phyloP scores from a whole-genome alignment of 75 land plant genomes.

The Isoetes taiwanensis region DNA sequence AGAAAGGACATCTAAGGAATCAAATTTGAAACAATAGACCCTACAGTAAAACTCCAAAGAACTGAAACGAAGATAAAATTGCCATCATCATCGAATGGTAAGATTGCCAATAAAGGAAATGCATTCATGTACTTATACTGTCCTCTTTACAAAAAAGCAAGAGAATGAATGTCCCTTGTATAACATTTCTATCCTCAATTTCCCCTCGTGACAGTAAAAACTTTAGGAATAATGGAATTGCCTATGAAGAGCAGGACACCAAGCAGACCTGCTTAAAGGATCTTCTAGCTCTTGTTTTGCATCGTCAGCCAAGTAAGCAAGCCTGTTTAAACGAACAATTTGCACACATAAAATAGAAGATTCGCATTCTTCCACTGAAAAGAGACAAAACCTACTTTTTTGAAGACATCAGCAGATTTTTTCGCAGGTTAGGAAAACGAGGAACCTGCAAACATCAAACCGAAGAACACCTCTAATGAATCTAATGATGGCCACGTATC shows the following conservation, averaged over 20 bases:
- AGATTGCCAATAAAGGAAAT: too few relatives aligned
- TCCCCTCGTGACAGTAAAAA: too few relatives aligned
- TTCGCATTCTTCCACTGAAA: background rate
- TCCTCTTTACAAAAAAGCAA: too few relatives aligned
- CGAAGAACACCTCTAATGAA: background rate
- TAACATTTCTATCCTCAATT: too few relatives aligned
- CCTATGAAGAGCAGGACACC: too few relatives aligned
- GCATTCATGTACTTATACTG: too few relatives aligned
- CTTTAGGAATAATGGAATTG: too few relatives aligned
- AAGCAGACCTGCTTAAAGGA: slow-evolving; percentile 84
- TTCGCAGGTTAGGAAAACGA: slow-evolving; percentile 24
- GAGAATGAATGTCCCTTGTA: too few relatives aligned
- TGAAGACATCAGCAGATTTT: slow-evolving; percentile 49
- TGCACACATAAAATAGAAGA: background rate
- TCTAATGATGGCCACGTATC: background rate
- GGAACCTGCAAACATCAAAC: background rate
- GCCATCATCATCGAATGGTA: too few relatives aligned
- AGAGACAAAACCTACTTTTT: slow-evolving; percentile 34
- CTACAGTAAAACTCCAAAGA: too few relatives aligned
- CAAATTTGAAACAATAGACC: background rate
- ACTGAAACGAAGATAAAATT: too few relatives aligned
- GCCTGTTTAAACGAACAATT: slow-evolving; percentile 24
- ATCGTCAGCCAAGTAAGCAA: slow-evolving; percentile 66
- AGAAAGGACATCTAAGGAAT: background rate
- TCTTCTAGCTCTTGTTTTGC: slow-evolving; percentile 63